Evolutionary conservation across 176 grass and related monocot species (phyloP), one percentile per base, ranked within the genome.

Genomic region (Bromus sterilis): DNA sequence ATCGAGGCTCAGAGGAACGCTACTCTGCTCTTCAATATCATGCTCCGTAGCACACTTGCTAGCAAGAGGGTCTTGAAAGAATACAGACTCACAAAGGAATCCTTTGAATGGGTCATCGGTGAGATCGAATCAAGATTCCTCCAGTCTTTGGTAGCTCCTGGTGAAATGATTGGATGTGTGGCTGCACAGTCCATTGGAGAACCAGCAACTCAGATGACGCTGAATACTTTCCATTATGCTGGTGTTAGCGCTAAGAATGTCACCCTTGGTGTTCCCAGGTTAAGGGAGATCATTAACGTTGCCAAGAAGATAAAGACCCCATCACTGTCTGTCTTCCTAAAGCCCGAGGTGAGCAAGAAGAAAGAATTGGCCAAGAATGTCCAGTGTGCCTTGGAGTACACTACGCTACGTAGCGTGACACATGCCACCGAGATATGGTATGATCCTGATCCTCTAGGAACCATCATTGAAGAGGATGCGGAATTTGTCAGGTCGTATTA

Each of bases 221-320:
- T 91, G 41, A 95, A 99, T 86, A 99, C 91, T 56, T 99, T 99
- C 82, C 96, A 99, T 67, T 99, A 95, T 95, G 96, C 93, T 91
- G 93, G 96, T 95, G 96, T 99, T 33, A 99, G 96, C 78, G 96
- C 93, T 20, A 99, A 99, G 91, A 99, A 99, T 77, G 96, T 99
- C 25, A 99, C 96, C 77, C 96, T 99, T 91, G 91, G 96, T 44
- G 96, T 99, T 83, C 96, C 96, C 35, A 88, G 96, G 84, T 78
- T 99, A 82, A 89, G 93, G 51, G 96, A 99, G 78, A 99, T 99
- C 85, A 99, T 95, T 74, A 99, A 99, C 36, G 96, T 93, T 40
- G 96, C 96, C 77, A 99, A 99, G 86, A 99, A 99, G 83, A 95
- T 95, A 56, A 98, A 98, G 80, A 98, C 93, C 5, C 95, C 93